phyloP scores from a whole-genome alignment of 129 eudicot genomes.

The Logfia minima region DNA sequence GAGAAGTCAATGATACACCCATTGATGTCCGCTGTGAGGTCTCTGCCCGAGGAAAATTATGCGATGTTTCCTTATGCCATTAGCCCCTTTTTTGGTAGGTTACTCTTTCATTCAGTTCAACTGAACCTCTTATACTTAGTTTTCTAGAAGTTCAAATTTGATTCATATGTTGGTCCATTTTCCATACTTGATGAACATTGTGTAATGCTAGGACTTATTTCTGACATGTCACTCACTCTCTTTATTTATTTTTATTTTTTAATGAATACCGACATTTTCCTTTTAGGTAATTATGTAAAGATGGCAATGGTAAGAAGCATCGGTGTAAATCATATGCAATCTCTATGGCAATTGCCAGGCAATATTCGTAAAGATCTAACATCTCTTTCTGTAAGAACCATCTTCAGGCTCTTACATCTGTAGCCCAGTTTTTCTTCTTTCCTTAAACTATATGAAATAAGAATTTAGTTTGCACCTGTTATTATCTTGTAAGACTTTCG shows the following conservation, averaged over 20 bases:
- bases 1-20: slow-evolving; percentile 66
- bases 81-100: slow-evolving; percentile 67
- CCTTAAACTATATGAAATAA: not conserved
- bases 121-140: not conserved
- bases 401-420: not conserved
- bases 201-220: not conserved
- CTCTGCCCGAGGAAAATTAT: slow-evolving; percentile 64
- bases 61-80: slow-evolving; percentile 58
- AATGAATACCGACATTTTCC: not conserved
- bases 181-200: not conserved
- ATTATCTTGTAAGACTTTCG: not conserved
- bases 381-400: slow-evolving; percentile 10
- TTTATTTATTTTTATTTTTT: not conserved
- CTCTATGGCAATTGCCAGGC: slow-evolving; percentile 11
- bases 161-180: not conserved
- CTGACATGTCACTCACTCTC: not conserved
- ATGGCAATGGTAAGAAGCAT: slow-evolving; percentile 51
- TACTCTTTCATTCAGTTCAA: not conserved
- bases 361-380: slow-evolving; percentile 1
- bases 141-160: not conserved
- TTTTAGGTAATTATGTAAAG: slow-evolving; percentile 72
- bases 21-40: slow-evolving; percentile 50
- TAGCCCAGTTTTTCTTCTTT: not conserved
- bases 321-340: not conserved
- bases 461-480: not conserved